These are phyloP conservation scores for Globisporangium lucens DNA, from an alignment of 352 stramenopile genomes.

Conservation along the genomic window DNA sequence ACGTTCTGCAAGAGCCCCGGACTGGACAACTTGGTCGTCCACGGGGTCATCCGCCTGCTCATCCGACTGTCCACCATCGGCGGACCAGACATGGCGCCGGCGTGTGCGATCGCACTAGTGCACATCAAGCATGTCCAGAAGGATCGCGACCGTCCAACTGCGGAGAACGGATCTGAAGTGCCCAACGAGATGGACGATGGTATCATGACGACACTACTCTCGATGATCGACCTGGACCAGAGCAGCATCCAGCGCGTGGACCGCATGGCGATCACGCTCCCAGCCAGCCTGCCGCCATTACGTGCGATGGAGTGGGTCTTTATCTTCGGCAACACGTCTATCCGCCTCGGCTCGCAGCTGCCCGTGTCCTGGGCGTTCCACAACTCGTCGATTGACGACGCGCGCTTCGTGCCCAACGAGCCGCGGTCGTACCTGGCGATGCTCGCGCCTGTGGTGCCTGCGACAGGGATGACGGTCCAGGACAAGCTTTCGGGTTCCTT, in stretches of 20 bases:
- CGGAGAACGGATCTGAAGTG: slow-evolving; percentile 22
- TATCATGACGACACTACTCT: slow-evolving; percentile 61
- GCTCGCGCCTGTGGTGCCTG: slow-evolving; percentile 40
- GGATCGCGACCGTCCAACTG: slow-evolving; percentile 30
- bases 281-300: slow-evolving; percentile 35
- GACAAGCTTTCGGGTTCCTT: slow-evolving; percentile 74
- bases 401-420: slow-evolving; percentile 61
- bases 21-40: slow-evolving; percentile 49
- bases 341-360: slow-evolving; percentile 42
- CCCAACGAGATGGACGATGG: slow-evolving; percentile 68
- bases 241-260: slow-evolving; percentile 67
- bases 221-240: slow-evolving; percentile 78
- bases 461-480: slow-evolving; percentile 50
- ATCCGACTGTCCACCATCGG: slow-evolving; percentile 52
- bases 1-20: slow-evolving; percentile 42
- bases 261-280: slow-evolving; percentile 50
- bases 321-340: slow-evolving; percentile 31
- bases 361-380: slow-evolving; percentile 70
- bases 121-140: slow-evolving; percentile 79
- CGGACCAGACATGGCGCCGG: slow-evolving; percentile 55
- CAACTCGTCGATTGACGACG: slow-evolving; percentile 67
- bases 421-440: slow-evolving; percentile 51
- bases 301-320: slow-evolving; percentile 59
- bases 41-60: slow-evolving; percentile 54
- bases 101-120: slow-evolving; percentile 64